A percentile compares a stretch with the other conserved stretches of the same genome.
These are phyloP conservation scores for Cochlearia excelsa DNA, from an alignment of 345 rosid genomes.

Conservation along the genomic window DNA sequence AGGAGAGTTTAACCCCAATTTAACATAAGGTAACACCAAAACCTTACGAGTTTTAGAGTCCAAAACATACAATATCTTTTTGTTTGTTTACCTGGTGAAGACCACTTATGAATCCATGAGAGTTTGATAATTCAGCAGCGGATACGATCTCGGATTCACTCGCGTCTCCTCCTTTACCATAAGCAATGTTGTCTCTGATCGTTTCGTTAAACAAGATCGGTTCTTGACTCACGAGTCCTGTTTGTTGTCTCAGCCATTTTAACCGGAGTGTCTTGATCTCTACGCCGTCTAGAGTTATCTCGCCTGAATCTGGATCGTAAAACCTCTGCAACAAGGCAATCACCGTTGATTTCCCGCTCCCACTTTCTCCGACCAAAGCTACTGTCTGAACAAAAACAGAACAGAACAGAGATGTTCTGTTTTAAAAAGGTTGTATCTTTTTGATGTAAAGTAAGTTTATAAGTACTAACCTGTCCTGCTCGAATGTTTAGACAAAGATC, in stretches of 20 bases:
- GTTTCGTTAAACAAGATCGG: constrained; percentile 70
- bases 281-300: constrained; percentile 63
- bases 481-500: constrained; percentile 60
- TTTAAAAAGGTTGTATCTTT: too few relatives aligned
- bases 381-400: constrained; percentile 43
- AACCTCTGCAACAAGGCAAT: constrained; percentile 69
- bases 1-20: too few relatives aligned
- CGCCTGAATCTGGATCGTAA: constrained; percentile 76
- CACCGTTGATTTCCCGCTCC: constrained; percentile 80
- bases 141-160: constrained; percentile 63
- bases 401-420: too few relatives aligned
- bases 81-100: constrained; percentile 41
- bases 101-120: constrained; percentile 76
- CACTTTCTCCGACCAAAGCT: constrained; percentile 88
- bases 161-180: constrained; percentile 71
- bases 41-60: too few relatives aligned
- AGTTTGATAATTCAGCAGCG: constrained; percentile 71
- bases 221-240: constrained; percentile 81
- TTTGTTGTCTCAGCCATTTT: constrained; percentile 77
- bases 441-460: too few relatives aligned
- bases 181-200: constrained; percentile 71
- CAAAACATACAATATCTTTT: too few relatives aligned
- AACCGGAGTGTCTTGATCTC: constrained; percentile 56
- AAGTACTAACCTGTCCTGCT: constrained; percentile 57
- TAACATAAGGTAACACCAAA: too few relatives aligned